A percentile compares a stretch with the other conserved stretches of the same genome.
phyloP scores from a whole-genome alignment of 140 eudicot genomes.

The Senecio squalidus region DNA sequence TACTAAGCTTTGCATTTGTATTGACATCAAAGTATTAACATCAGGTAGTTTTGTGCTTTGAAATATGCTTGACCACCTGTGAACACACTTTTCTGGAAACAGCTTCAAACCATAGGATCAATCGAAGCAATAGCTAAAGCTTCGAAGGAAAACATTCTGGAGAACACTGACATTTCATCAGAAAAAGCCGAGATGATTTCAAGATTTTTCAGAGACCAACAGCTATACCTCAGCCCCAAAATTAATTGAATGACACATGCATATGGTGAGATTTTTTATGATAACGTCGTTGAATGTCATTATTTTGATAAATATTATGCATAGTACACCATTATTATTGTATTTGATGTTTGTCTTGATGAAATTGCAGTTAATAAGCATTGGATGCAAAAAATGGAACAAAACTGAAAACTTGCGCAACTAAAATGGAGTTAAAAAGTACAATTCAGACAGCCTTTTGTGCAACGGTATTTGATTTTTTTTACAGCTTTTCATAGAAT shows the following conservation, averaged over 20 bases:
- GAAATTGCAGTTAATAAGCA: no score
- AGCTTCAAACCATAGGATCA: constrained; percentile 94
- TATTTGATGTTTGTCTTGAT: no score
- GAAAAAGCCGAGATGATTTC: constrained; percentile 73
- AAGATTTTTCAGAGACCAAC: constrained; percentile 73
- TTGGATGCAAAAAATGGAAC: no score
- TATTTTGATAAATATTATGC: no score
- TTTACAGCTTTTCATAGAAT: no score
- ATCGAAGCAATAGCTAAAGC: constrained; percentile 93
- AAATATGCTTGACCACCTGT: not conserved
- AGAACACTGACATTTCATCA: constrained; percentile 79
- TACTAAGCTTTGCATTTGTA: constrained; percentile 4
- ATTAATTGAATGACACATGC: constrained; percentile 27
- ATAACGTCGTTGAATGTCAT: no score
- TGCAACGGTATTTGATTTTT: no score
- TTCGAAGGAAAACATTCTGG: constrained; percentile 67
- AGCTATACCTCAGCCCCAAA: constrained; percentile 70
- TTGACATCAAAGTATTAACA: not conserved
- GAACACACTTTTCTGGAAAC: constrained; percentile 12
- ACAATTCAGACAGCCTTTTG: no score
- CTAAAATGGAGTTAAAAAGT: no score
- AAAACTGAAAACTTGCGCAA: no score
- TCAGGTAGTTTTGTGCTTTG: constrained; percentile 2
- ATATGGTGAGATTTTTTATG: not conserved
- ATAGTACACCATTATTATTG: no score